These are phyloP conservation scores for Penstemon eatonii DNA, from an alignment of 257 asterid genomes.

Conservation along the genomic window DNA sequence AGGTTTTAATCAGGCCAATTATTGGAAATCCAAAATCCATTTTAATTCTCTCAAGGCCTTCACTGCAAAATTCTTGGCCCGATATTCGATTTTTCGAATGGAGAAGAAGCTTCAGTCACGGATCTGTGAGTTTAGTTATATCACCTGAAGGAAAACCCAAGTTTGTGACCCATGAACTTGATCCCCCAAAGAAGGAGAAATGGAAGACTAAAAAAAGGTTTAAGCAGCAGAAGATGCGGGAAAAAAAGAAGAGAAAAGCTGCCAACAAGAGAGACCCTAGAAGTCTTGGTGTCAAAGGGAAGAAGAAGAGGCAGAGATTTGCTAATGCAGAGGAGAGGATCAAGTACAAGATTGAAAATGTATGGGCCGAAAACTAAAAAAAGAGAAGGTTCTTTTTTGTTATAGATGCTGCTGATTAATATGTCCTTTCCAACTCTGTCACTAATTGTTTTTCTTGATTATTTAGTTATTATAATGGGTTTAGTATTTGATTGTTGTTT, in stretches of 20 bases:
- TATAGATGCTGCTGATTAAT: not conserved
- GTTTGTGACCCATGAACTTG: conserved; percentile 71
- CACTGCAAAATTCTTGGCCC: conserved; percentile 26
- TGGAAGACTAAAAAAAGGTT: conserved; percentile 81
- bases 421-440: not conserved
- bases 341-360: conserved; percentile 66
- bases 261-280: conserved; percentile 89
- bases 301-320: conserved; percentile 60
- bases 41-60: conserved; percentile 30
- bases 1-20: conserved; percentile 35
- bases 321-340: conserved; percentile 84
- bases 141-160: conserved; percentile 72
- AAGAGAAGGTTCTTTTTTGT: conserved; percentile 7
- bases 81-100: conserved; percentile 23
- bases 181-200: conserved; percentile 82
- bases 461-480: not conserved
- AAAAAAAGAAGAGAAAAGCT: conserved; percentile 69
- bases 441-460: not conserved
- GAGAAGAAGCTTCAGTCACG: conserved; percentile 55
- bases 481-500: conserved; percentile 5
- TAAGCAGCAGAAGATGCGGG: conserved; percentile 64
- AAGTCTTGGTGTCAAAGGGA: conserved; percentile 67
- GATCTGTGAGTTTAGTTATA: conserved; percentile 65
- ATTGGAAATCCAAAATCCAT: conserved; percentile 31
- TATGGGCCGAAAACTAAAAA: conserved; percentile 24